A percentile compares a stretch with the other conserved stretches of the same genome.
phyloP scores from a whole-genome alignment of 352 stramenopile species.

The Phytophthora rubi region DNA sequence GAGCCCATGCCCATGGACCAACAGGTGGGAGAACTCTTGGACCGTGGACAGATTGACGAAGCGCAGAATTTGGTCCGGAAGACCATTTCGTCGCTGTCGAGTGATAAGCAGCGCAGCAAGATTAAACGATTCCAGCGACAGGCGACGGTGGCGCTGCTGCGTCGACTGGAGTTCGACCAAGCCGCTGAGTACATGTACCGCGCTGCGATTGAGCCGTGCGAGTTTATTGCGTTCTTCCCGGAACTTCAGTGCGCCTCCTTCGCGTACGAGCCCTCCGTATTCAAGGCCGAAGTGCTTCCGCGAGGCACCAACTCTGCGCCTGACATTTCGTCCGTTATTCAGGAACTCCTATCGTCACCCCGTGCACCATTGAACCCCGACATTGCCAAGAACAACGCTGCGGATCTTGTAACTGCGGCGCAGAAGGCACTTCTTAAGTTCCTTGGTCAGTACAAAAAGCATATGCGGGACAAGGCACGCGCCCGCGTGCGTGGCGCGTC shows the following conservation, averaged over 20 bases:
- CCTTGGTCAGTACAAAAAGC: slow-evolving; percentile 81
- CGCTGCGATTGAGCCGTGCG: slow-evolving; percentile 81
- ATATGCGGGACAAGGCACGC: slow-evolving; percentile 75
- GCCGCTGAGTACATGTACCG: slow-evolving; percentile 89
- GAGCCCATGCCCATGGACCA: slow-evolving; percentile 88
- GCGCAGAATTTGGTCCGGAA: slow-evolving; percentile 87
- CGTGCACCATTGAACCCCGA: slow-evolving; percentile 57
- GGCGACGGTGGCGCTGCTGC: slow-evolving; percentile 77
- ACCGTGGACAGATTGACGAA: slow-evolving; percentile 87
- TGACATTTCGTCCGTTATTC: slow-evolving; percentile 80
- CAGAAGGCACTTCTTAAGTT: slow-evolving; percentile 86
- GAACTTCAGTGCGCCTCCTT: slow-evolving; percentile 83
- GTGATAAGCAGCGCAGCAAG: slow-evolving; percentile 88
- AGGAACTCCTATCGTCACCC: slow-evolving; percentile 67
- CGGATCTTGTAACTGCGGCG: slow-evolving; percentile 62
- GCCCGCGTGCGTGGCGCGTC: slow-evolving; percentile 47
- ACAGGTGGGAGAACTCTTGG: slow-evolving; percentile 83
- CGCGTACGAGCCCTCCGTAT: slow-evolving; percentile 80
- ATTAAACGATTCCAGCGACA: slow-evolving; percentile 91
- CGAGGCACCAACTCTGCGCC: slow-evolving; percentile 74
- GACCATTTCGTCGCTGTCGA: slow-evolving; percentile 69
- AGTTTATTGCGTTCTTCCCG: slow-evolving; percentile 89
- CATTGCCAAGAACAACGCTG: slow-evolving; percentile 59
- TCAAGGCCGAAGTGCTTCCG: slow-evolving; percentile 86
- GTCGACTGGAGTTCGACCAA: slow-evolving; percentile 79